Evolutionary conservation across 305 asterid genomes (phyloP).

Genomic region (Fraxinus xanthoxyloides): DNA sequence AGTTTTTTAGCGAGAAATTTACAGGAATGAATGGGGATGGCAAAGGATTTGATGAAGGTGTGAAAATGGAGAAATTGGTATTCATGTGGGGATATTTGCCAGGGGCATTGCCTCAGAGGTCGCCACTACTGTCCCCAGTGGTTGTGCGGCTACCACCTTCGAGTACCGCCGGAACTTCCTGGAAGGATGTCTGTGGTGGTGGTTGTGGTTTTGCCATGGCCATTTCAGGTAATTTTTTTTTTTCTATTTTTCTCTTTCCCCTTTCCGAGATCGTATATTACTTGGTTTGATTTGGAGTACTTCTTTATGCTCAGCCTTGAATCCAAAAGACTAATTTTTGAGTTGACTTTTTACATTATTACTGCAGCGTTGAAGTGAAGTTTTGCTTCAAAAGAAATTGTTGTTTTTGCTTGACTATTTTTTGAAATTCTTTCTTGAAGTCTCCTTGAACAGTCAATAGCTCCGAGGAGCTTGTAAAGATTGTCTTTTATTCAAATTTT

Average conservation of each 20-base stretch:
- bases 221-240: slow-evolving; percentile 56
- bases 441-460: neutral
- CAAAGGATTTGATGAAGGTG: slow-evolving; percentile 55
- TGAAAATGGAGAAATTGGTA: slow-evolving; percentile 51
- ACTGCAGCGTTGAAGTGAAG: neutral
- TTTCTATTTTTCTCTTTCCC: neutral
- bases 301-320: neutral
- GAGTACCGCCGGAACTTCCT: slow-evolving; percentile 39
- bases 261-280: neutral
- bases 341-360: neutral
- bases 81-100: slow-evolving; percentile 96
- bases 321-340: neutral
- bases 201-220: slow-evolving; percentile 99
- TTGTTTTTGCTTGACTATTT: neutral
- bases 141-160: slow-evolving; percentile 54
- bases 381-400: neutral
- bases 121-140: slow-evolving; percentile 79
- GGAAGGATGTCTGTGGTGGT: slow-evolving; percentile 91
- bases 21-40: slow-evolving; percentile 60
- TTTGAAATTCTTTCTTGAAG: neutral
- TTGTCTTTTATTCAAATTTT: neutral
- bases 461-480: neutral
- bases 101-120: slow-evolving; percentile 87
- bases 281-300: neutral
- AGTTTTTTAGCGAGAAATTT: neutral